Percentiles rank a stretch among this genome's conserved stretches.
phyloP scores from a whole-genome alignment of 768 basidiomycete genomes.

The Lactifluus piperatus region DNA sequence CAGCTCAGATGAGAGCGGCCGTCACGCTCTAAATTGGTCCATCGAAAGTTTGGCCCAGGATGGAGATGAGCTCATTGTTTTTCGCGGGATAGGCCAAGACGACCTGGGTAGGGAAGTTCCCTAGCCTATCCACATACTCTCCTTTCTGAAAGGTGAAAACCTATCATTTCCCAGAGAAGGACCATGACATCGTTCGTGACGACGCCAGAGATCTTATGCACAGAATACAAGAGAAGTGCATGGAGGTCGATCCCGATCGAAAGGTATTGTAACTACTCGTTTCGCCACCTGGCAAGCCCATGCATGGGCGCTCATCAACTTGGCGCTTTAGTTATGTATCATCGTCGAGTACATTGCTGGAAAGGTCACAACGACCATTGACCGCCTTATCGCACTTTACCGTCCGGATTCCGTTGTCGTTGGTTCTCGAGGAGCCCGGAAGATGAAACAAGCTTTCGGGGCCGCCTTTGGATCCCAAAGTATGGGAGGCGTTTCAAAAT shows the following conservation, averaged over 20 bases:
- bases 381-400: slow-evolving; percentile 87
- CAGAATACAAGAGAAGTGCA: slow-evolving; percentile 69
- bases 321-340: slow-evolving; percentile 57
- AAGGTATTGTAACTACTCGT: no score
- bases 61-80: slow-evolving; percentile 89
- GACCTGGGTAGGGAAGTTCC: slow-evolving; percentile 50
- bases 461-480: slow-evolving; percentile 42
- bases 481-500: slow-evolving; percentile 57
- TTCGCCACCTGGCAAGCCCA: neutral
- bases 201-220: slow-evolving; percentile 81
- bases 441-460: slow-evolving; percentile 45
- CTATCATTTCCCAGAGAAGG: slow-evolving; percentile 45
- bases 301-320: neutral
- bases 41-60: slow-evolving; percentile 77
- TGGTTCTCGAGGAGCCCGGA: slow-evolving; percentile 70
- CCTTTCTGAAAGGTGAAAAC: neutral
- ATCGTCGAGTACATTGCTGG: slow-evolving; percentile 94
- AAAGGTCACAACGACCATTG: slow-evolving; percentile 79
- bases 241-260: slow-evolving; percentile 67
- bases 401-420: slow-evolving; percentile 90
- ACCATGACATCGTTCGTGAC: slow-evolving; percentile 68
- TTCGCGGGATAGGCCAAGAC: slow-evolving; percentile 83
- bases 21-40: slow-evolving; percentile 88
- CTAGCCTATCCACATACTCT: neutral
- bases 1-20: slow-evolving; percentile 80